Percentiles rank a stretch among this genome's conserved stretches.
These are phyloP conservation scores for Cercophora newfieldiana DNA, from an alignment of 495 filamentous ascomycete genomes.

Conservation along the genomic window DNA sequence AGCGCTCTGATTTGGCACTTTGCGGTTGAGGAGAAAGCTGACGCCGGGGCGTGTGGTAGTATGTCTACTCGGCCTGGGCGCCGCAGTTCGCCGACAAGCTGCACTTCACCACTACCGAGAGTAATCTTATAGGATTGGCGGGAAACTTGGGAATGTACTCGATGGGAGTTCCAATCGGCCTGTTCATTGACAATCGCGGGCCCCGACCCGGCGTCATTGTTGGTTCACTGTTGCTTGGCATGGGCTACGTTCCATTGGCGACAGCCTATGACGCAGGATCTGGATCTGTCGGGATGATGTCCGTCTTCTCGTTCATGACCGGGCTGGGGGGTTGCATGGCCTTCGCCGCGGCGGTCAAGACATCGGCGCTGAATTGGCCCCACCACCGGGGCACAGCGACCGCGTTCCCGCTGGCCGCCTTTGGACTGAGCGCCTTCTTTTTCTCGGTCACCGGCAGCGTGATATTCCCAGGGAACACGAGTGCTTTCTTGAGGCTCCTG, in stretches of 20 bases:
- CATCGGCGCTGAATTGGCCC: constrained; percentile 90
- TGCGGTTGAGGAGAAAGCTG: neutral
- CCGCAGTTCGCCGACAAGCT: constrained; percentile 88
- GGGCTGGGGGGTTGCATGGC: constrained; percentile 85
- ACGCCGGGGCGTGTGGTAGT: constrained; percentile 53
- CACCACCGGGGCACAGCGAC: constrained; percentile 90
- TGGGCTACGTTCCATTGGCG: constrained; percentile 82
- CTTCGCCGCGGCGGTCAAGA: constrained; percentile 82
- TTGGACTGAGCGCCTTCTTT: constrained; percentile 95
- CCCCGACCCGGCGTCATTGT: constrained; percentile 74
- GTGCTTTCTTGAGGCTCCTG: constrained; percentile 75
- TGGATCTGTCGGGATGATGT: constrained; percentile 67
- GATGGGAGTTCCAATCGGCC: constrained; percentile 83
- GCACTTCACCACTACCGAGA: constrained; percentile 83
- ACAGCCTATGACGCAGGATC: constrained; percentile 62
- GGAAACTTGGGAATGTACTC: constrained; percentile 97
- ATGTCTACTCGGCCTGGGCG: constrained; percentile 98
- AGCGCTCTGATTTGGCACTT: neutral
- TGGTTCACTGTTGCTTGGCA: constrained; percentile 66
- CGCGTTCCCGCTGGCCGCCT: constrained; percentile 86
- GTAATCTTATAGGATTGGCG: constrained; percentile 85
- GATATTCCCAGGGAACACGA: constrained; percentile 82
- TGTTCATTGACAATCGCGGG: constrained; percentile 82
- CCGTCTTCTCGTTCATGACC: constrained; percentile 79
- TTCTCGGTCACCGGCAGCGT: constrained; percentile 77